These are phyloP conservation scores for Leucosporidium creatinivorum DNA, from an alignment of 768 basidiomycete genomes.

Conservation along the genomic window DNA sequence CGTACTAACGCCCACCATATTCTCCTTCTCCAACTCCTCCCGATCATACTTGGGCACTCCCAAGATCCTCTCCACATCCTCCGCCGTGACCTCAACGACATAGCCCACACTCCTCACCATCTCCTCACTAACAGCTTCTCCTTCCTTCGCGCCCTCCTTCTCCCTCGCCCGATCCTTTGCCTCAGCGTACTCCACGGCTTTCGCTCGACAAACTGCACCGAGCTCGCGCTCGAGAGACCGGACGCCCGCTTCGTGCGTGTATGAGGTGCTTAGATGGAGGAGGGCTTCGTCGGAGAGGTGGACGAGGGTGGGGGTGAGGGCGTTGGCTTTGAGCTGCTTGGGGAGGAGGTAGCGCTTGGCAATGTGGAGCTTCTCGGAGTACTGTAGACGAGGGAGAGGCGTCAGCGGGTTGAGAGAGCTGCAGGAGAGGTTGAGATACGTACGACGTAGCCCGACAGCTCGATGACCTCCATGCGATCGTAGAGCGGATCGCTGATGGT, in stretches of 20 bases:
- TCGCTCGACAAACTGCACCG: conserved; percentile 77
- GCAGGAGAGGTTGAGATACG: conserved; percentile 39
- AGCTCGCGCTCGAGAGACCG: conserved; percentile 78
- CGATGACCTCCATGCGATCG: conserved; percentile 82
- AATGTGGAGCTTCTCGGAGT: conserved; percentile 86
- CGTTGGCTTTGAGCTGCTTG: conserved; percentile 76
- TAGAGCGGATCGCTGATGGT: conserved; percentile 80
- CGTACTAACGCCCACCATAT: conserved; percentile 28
- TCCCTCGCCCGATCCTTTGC: conserved; percentile 34
- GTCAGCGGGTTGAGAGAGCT: conserved; percentile 51
- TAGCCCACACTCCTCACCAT: conserved; percentile 46
- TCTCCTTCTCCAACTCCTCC: conserved; percentile 49
- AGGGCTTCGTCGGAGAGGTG: conserved; percentile 59
- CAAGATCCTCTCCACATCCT: conserved; percentile 73
- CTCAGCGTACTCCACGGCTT: conserved; percentile 86
- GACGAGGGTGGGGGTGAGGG: conserved; percentile 57
- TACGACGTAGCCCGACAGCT: conserved; percentile 53
- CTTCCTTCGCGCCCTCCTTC: neutral
- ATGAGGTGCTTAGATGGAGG: conserved; percentile 57
- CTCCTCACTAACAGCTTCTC: neutral
- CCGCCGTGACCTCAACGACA: conserved; percentile 54
- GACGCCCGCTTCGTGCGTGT: conserved; percentile 88
- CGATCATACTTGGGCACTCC: conserved; percentile 73
- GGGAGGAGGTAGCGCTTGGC: conserved; percentile 79
- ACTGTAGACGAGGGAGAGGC: neutral